Evolutionary conservation across 345 rosid species (phyloP).

Genomic region (Noccaea caerulescens): DNA sequence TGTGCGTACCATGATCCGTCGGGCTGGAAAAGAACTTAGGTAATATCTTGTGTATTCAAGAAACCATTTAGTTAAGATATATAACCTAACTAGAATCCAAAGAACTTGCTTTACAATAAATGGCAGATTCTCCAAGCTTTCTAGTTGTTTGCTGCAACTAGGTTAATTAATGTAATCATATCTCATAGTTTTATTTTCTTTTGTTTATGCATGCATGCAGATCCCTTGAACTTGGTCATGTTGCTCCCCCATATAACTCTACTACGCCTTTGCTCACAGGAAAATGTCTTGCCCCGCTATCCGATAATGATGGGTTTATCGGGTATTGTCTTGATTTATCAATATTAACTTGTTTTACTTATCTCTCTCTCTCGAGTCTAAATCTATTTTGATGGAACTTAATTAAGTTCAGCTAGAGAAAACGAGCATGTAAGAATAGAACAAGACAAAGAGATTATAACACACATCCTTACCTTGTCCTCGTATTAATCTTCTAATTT

Average conservation of each 20-base stretch:
- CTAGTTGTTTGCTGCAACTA: not conserved
- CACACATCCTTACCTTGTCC: no score
- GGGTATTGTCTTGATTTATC: slow-evolving; percentile 14
- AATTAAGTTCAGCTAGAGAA: no score
- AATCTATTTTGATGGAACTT: no score
- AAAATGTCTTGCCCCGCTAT: slow-evolving; percentile 64
- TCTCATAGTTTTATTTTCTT: not conserved
- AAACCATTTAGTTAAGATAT: not conserved
- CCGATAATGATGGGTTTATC: not conserved
- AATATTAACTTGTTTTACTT: not conserved
- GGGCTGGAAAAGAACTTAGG: slow-evolving; percentile 76
- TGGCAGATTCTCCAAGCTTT: not conserved
- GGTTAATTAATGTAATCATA: no score
- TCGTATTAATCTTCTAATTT: slow-evolving; percentile 1
- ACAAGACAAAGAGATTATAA: no score
- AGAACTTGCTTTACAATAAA: not conserved
- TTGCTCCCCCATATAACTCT: slow-evolving; percentile 51
- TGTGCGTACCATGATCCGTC: slow-evolving; percentile 66
- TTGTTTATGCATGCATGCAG: slow-evolving; percentile 35
- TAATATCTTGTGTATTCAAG: slow-evolving; percentile 33
- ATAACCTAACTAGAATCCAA: no score
- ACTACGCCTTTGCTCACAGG: slow-evolving; percentile 57
- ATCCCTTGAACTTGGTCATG: slow-evolving; percentile 71
- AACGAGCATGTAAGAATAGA: no score
- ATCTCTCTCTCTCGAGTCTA: not conserved